These are phyloP conservation scores for Schizosaccharomyces osmophilus DNA, from an alignment of 805 yeast species.

Conservation along the genomic window DNA sequence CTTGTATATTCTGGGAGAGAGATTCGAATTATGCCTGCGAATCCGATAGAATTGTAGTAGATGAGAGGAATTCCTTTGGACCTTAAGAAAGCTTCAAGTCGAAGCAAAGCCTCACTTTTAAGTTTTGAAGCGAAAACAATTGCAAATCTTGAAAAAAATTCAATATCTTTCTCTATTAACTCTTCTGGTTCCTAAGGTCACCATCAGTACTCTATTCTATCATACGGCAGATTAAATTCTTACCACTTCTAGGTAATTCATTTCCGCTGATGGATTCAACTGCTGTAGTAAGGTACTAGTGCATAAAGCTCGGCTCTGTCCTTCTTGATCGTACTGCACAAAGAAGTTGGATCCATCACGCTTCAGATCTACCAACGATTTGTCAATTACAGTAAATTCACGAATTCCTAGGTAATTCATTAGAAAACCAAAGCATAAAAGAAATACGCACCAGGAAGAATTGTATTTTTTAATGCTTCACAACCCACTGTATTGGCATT, in stretches of 20 bases:
- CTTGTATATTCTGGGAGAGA: conserved; percentile 36
- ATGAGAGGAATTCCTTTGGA: conserved; percentile 28
- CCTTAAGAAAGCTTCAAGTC: conserved; percentile 20
- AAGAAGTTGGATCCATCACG: conserved; percentile 44
- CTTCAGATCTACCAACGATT: conserved; percentile 15
- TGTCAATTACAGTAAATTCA: conserved; percentile 33
- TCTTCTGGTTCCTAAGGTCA: conserved; percentile 1
- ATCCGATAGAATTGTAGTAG: conserved; percentile 29
- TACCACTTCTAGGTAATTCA: conserved; percentile 11
- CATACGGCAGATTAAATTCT: not conserved
- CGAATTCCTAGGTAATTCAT: conserved; percentile 25
- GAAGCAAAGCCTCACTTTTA: conserved; percentile 9
- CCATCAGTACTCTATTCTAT: too few species aligned
- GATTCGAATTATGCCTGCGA: conserved; percentile 35
- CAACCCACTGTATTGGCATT: conserved; percentile 32
- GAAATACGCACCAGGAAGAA: conserved; percentile 30
- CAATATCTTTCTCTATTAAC: conserved; percentile 3
- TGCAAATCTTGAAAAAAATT: conserved; percentile 26
- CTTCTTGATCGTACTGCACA: conserved; percentile 22
- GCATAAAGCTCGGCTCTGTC: conserved; percentile 18
- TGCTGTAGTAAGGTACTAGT: conserved; percentile 23
- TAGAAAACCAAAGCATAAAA: not conserved
- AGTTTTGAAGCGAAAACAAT: conserved; percentile 24
- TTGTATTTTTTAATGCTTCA: conserved; percentile 54
- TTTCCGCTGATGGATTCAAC: conserved; percentile 34